phyloP scores from a whole-genome alignment of 225 moss, liverwort and hornwort genomes.

The Ulota crispa region DNA sequence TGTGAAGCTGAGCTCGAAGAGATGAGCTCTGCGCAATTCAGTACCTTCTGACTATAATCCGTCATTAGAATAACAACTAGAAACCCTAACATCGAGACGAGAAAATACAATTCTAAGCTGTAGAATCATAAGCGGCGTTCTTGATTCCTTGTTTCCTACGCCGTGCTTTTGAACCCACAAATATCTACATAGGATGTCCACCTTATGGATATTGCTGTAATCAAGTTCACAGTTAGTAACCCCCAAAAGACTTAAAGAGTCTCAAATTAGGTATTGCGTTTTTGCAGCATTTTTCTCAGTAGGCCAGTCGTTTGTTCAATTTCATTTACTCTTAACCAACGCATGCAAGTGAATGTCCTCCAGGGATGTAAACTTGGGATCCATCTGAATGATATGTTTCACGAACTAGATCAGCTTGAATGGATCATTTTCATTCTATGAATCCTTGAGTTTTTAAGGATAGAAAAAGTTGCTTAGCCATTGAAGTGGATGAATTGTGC shows the following conservation, averaged over 20 bases:
- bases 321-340: background rate
- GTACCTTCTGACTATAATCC: background rate
- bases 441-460: background rate
- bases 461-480: background rate
- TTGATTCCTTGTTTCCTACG: background rate
- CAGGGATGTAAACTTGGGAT: background rate
- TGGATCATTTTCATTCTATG: background rate
- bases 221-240: background rate
- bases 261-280: no score
- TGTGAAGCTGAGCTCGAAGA: background rate
- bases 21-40: background rate
- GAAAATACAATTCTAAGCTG: background rate
- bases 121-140: no score
- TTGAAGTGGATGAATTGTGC: background rate
- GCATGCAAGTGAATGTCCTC: background rate
- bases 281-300: background rate
- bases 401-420: background rate
- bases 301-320: background rate
- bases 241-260: background rate
- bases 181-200: background rate
- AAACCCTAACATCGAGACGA: background rate
- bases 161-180: background rate
- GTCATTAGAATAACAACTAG: background rate
- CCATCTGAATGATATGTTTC: background rate
- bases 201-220: background rate